Conservation (phyloP, 495 filamentous ascomycete species). For the Immersiella caudata region DNA sequence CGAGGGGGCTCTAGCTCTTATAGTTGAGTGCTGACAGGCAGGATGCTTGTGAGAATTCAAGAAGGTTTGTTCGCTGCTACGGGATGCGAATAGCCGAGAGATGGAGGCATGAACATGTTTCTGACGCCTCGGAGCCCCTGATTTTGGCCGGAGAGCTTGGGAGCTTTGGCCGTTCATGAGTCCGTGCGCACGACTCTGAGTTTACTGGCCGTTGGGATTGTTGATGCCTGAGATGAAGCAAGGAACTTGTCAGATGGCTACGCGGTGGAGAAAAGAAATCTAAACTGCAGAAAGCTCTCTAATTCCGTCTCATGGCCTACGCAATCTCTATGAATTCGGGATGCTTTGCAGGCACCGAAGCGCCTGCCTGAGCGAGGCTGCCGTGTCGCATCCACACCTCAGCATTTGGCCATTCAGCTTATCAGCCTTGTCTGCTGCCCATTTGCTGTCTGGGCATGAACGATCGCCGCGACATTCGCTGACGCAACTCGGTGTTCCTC, state of each 20-base stretch:
- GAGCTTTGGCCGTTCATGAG: conserved; percentile 10
- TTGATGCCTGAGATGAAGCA: too few relatives aligned
- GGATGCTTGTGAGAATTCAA: not conserved
- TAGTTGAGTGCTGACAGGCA: not conserved
- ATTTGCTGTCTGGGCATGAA: not conserved
- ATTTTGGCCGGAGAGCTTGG: conserved; percentile 1
- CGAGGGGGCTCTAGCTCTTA: not conserved
- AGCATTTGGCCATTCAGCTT: not conserved
- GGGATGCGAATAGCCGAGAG: not conserved
- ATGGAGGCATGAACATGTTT: conserved; percentile 26
- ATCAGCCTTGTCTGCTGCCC: not conserved
- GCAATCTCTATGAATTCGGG: not conserved
- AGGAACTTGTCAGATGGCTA: too few relatives aligned
- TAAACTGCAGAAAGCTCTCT: too few relatives aligned
- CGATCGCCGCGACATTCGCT: not conserved
- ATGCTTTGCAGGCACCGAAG: not conserved
- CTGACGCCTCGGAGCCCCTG: conserved; percentile 27
- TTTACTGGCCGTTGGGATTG: too few relatives aligned
- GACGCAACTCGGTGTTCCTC: not conserved
- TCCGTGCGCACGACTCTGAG: conserved; percentile 1
- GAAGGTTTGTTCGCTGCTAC: not conserved
- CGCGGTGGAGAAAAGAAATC: too few relatives aligned
- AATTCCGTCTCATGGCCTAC: not conserved
- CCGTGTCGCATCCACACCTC: not conserved
- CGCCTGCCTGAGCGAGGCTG: not conserved